phyloP scores from a whole-genome alignment of 2,329 filamentous ascomycete genomes.

The Epichloe festucae region DNA sequence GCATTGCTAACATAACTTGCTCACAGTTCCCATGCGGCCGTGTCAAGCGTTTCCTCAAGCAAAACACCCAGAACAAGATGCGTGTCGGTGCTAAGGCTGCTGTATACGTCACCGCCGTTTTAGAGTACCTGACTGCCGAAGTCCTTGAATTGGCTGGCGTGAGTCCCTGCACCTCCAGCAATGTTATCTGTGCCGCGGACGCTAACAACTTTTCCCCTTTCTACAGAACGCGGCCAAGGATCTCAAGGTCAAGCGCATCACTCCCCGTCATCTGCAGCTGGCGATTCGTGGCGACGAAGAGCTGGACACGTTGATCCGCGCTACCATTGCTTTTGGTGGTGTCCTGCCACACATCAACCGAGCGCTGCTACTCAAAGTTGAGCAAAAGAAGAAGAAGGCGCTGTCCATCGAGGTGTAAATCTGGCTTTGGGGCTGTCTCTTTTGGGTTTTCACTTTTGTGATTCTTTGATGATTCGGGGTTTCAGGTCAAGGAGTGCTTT shows the following conservation, averaged over 20 bases:
- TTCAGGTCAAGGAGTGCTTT: constrained; percentile 1
- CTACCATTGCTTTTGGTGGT: constrained; percentile 96
- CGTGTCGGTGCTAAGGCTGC: constrained; percentile 97
- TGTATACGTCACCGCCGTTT: constrained; percentile 94
- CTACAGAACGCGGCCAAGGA: constrained; percentile 88
- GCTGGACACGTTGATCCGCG: constrained; percentile 90
- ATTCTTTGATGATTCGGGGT: neutral
- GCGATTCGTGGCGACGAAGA: constrained; percentile 98
- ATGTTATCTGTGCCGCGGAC: neutral
- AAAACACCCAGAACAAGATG: constrained; percentile 99
- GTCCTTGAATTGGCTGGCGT: constrained; percentile 92
- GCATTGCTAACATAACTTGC: neutral
- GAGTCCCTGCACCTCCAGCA: constrained; percentile 20
- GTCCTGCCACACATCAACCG: constrained; percentile 98
- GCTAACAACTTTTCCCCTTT: neutral
- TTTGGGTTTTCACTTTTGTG: constrained; percentile 2
- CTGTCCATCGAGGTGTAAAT: constrained; percentile 35
- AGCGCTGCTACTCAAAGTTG: constrained; percentile 85
- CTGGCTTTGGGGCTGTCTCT: neutral
- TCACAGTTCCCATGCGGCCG: constrained; percentile 90
- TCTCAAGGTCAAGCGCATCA: constrained; percentile 99
- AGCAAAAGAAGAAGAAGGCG: constrained; percentile 96
- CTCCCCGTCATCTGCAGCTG: constrained; percentile 90
- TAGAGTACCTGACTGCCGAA: constrained; percentile 96
- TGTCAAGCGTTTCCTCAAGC: constrained; percentile 99